Percentiles rank a stretch among this genome's conserved stretches.
Evolutionary conservation across 495 filamentous ascomycete genomes (phyloP).

Genomic region (Daldinia loculata): DNA sequence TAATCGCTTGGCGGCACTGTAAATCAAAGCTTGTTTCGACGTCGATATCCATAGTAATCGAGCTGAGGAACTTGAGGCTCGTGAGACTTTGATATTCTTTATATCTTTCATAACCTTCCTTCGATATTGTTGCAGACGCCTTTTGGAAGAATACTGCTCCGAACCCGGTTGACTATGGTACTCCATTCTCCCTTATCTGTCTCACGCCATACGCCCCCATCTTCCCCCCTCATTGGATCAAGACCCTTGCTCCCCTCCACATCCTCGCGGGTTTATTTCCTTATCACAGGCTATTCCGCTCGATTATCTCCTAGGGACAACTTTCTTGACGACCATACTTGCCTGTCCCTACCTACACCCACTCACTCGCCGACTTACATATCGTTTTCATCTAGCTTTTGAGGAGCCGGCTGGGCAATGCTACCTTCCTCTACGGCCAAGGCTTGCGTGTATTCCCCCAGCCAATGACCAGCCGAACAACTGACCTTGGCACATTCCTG

Average conservation of each 20-base stretch:
- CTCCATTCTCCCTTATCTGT: constrained; percentile 21
- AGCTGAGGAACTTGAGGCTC: background rate
- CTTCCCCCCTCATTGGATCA: constrained; percentile 21
- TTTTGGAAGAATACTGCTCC: constrained; percentile 4
- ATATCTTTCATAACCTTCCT: background rate
- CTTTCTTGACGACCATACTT: constrained; percentile 8
- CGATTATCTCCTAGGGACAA: constrained; percentile 3
- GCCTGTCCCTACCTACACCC: constrained; percentile 8
- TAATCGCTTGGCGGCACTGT: constrained; percentile 23
- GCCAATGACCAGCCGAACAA: constrained; percentile 17
- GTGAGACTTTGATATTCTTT: background rate
- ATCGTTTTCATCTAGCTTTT: constrained; percentile 21
- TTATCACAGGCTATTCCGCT: constrained; percentile 31
- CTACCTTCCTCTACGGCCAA: constrained; percentile 41
- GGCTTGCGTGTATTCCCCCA: constrained; percentile 14
- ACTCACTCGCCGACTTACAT: constrained; percentile 19
- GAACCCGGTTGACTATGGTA: constrained; percentile 3
- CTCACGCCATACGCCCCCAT: constrained; percentile 4
- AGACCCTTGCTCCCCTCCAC: constrained; percentile 34
- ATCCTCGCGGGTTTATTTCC: constrained; percentile 1
- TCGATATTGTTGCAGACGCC: background rate
- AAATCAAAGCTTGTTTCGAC: constrained; percentile 39
- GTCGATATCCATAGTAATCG: constrained; percentile 3
- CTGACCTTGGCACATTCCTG: constrained; percentile 23
- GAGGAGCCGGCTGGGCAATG: constrained; percentile 38